Percentiles rank a stretch among this genome's conserved stretches.
Evolutionary conservation across 2,329 filamentous ascomycete species (phyloP).

Genomic region (Aspergillus ruber): DNA sequence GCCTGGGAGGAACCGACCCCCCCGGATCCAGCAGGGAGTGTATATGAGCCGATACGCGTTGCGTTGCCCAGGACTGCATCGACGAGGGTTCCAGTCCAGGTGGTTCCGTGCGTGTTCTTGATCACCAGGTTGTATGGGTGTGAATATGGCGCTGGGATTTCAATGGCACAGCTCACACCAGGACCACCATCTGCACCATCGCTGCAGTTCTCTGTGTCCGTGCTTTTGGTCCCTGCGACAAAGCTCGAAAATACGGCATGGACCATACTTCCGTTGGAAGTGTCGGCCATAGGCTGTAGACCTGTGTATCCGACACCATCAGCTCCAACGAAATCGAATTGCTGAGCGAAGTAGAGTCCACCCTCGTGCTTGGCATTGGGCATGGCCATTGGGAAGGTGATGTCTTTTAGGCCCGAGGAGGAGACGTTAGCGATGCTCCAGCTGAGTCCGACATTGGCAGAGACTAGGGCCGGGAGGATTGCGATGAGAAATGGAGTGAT

Average conservation of each 20-base stretch:
- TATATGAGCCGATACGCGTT: constrained; percentile 22
- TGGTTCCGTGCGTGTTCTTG: constrained; percentile 18
- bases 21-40: constrained; percentile 14
- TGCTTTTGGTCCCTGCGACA: constrained; percentile 15
- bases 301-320: constrained; percentile 22
- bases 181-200: constrained; percentile 23
- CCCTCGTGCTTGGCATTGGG: constrained; percentile 12
- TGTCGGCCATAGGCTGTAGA: constrained; percentile 15
- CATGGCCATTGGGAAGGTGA: constrained; percentile 19
- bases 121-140: constrained; percentile 16
- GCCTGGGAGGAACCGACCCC: constrained; percentile 17
- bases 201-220: constrained; percentile 17
- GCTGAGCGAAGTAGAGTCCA: constrained; percentile 25
- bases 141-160: constrained; percentile 14
- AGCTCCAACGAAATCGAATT: constrained; percentile 18
- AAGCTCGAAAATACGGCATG: constrained; percentile 30
- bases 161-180: constrained; percentile 21
- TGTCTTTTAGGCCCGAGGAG: constrained; percentile 12
- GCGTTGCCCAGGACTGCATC: constrained; percentile 12
- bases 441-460: constrained; percentile 9
- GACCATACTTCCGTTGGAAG: constrained; percentile 12
- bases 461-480: constrained; percentile 4
- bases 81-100: constrained; percentile 23
- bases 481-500: background rate
- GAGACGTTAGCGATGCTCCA: constrained; percentile 11